Percentiles rank a stretch among this genome's conserved stretches.
These are phyloP conservation scores for Ophiocordyceps camponoti-floridani DNA, from an alignment of 2,329 filamentous ascomycete species.

Conservation along the genomic window DNA sequence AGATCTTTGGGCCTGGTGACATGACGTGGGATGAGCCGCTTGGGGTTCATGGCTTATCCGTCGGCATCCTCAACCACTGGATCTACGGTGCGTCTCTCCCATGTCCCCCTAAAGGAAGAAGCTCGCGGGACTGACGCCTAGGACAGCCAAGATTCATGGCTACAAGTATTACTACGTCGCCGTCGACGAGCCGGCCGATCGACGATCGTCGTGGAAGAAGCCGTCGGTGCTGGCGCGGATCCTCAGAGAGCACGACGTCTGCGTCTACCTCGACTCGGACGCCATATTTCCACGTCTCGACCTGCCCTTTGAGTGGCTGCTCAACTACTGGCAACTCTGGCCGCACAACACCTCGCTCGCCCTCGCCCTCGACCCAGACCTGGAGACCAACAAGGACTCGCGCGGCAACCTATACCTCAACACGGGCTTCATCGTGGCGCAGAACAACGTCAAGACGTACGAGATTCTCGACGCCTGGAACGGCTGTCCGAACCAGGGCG, in stretches of 20 bases:
- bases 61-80: conserved; percentile 25
- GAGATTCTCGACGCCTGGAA: conserved; percentile 31
- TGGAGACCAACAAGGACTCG: conserved; percentile 19
- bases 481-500: conserved; percentile 19
- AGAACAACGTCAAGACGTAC: conserved; percentile 28
- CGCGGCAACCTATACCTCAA: conserved; percentile 25
- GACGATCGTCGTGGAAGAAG: conserved; percentile 28
- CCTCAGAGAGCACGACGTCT: conserved; percentile 23
- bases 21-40: conserved; percentile 18
- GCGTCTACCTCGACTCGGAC: conserved; percentile 26
- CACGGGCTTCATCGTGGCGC: conserved; percentile 34
- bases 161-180: conserved; percentile 28
- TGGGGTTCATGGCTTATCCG: conserved; percentile 17
- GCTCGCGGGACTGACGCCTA: conserved; percentile 5
- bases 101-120: background rate
- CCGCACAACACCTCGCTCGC: conserved; percentile 21
- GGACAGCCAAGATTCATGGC: conserved; percentile 23
- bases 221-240: conserved; percentile 21
- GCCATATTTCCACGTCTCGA: conserved; percentile 24
- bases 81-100: conserved; percentile 17
- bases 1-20: conserved; percentile 15
- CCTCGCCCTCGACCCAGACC: conserved; percentile 20
- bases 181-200: conserved; percentile 18
- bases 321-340: conserved; percentile 27
- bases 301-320: conserved; percentile 26